Evolutionary conservation across 2,329 filamentous ascomycete species (phyloP).

Genomic region (Fusarium sp.): DNA sequence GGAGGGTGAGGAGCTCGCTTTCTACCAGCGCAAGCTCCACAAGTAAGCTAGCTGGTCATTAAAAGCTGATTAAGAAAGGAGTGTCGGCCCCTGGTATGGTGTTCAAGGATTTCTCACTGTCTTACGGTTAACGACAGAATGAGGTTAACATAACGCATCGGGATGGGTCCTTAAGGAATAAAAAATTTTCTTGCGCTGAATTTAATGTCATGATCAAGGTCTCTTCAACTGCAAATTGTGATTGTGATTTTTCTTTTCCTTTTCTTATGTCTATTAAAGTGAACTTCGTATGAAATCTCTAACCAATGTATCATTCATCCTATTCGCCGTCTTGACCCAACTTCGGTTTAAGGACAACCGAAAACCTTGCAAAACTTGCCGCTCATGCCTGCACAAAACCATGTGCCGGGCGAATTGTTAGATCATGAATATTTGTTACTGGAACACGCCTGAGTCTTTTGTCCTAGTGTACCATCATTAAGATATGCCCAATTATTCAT

Average conservation of each 20-base stretch:
- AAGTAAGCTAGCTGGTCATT: constrained; percentile 75
- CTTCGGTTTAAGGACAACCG: background rate
- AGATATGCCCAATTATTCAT: constrained; percentile 27
- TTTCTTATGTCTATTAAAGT: background rate
- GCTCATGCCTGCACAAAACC: constrained; percentile 18
- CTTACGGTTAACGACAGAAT: constrained; percentile 52
- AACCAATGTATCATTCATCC: constrained; percentile 19
- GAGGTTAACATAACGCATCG: constrained; percentile 53
- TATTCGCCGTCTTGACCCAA: constrained; percentile 1
- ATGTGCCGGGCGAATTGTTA: constrained; percentile 11
- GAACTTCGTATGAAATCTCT: background rate
- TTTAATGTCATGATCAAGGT: constrained; percentile 47
- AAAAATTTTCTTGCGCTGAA: constrained; percentile 51
- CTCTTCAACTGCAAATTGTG: constrained; percentile 34
- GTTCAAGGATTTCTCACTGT: constrained; percentile 53
- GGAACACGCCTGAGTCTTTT: constrained; percentile 29
- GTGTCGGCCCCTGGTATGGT: constrained; percentile 50
- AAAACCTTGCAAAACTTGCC: constrained; percentile 7
- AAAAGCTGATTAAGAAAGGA: constrained; percentile 38
- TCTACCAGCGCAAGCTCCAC: constrained; percentile 99
- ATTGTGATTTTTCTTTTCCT: constrained; percentile 24
- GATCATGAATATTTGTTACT: constrained; percentile 30
- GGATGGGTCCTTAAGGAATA: constrained; percentile 54
- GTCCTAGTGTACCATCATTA: constrained; percentile 35
- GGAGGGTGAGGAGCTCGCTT: constrained; percentile 99